Conservation (phyloP, 2,329 filamentous ascomycete species). For the Cercospora zeina region DNA sequence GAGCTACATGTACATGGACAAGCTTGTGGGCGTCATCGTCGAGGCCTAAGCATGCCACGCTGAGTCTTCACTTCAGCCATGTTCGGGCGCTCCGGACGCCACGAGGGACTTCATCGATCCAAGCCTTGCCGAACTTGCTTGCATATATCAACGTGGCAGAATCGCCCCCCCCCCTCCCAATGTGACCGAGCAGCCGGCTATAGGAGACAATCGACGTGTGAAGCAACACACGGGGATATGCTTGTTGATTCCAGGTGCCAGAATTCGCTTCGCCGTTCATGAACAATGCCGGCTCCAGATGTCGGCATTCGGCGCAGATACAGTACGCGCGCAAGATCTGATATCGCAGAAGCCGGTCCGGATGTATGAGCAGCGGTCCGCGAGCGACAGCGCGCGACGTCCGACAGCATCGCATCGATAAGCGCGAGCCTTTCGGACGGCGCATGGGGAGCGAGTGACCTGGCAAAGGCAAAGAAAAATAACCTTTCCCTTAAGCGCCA, state of each 20-base stretch:
- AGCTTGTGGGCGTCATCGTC: conserved; percentile 1
- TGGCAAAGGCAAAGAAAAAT: conserved; percentile 2
- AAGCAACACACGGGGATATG: neutral
- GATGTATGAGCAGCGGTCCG: neutral
- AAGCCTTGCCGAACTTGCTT: conserved; percentile 3
- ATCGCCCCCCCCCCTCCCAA: neutral
- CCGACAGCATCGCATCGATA: conserved; percentile 5
- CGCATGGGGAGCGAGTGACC: neutral
- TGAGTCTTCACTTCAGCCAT: neutral
- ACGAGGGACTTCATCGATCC: neutral
- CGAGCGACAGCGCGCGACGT: neutral
- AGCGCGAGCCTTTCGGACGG: neutral
- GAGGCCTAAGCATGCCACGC: neutral
- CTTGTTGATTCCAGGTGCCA: neutral
- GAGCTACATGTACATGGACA: too few relatives aligned
- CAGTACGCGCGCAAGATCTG: neutral
- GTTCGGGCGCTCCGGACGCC: conserved; percentile 9
- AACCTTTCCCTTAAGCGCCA: neutral
- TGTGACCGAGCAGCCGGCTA: neutral
- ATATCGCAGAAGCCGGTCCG: neutral
- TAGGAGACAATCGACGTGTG: neutral
- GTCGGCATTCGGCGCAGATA: conserved; percentile 3
- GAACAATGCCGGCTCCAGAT: conserved; percentile 3
- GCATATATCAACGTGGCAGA: neutral
- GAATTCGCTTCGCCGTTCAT: neutral